A percentile compares a stretch with the other conserved stretches of the same genome.
These are phyloP conservation scores for Phlebiopsis gigantea DNA, from an alignment of 768 basidiomycete genomes.

Conservation along the genomic window DNA sequence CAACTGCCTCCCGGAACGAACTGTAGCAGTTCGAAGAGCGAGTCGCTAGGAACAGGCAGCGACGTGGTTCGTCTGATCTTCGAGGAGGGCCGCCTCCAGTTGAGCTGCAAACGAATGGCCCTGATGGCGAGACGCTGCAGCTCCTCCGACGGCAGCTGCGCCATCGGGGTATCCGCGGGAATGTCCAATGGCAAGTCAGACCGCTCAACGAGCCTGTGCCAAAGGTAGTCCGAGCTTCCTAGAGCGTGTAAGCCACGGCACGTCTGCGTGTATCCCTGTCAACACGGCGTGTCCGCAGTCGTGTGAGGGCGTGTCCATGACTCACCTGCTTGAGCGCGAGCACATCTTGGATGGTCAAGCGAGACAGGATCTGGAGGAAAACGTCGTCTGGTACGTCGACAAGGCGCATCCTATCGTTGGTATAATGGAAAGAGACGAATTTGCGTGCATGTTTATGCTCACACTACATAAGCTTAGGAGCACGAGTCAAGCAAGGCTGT, in stretches of 20 bases:
- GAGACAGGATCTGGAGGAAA: slow-evolving; percentile 31
- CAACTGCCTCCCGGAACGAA: slow-evolving; percentile 43
- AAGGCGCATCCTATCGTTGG: slow-evolving; percentile 14
- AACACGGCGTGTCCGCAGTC: slow-evolving; percentile 4
- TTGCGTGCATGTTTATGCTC: background rate
- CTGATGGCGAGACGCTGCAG: slow-evolving; percentile 37
- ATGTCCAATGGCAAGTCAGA: slow-evolving; percentile 38
- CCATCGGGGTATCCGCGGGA: slow-evolving; percentile 27
- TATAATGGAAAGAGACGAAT: slow-evolving; percentile 10
- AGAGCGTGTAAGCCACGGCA: slow-evolving; percentile 57
- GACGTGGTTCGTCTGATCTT: slow-evolving; percentile 31
- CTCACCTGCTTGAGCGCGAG: slow-evolving; percentile 46
- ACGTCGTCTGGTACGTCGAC: slow-evolving; percentile 39
- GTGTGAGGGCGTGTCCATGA: background rate
- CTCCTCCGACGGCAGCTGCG: slow-evolving; percentile 32
- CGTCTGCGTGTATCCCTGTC: slow-evolving; percentile 13
- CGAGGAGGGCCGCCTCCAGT: slow-evolving; percentile 39
- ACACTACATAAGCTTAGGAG: background rate
- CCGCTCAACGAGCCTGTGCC: slow-evolving; percentile 37
- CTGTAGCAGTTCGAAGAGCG: slow-evolving; percentile 40
- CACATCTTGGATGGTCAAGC: slow-evolving; percentile 35
- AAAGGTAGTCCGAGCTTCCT: slow-evolving; percentile 46
- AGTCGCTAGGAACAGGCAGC: slow-evolving; percentile 30
- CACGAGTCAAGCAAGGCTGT: background rate
- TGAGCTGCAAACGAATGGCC: slow-evolving; percentile 44